A percentile compares a stretch with the other conserved stretches of the same genome.
These are phyloP conservation scores for Macrophomina pseudophaseolina DNA, from an alignment of 2,329 filamentous ascomycete genomes.

Conservation along the genomic window DNA sequence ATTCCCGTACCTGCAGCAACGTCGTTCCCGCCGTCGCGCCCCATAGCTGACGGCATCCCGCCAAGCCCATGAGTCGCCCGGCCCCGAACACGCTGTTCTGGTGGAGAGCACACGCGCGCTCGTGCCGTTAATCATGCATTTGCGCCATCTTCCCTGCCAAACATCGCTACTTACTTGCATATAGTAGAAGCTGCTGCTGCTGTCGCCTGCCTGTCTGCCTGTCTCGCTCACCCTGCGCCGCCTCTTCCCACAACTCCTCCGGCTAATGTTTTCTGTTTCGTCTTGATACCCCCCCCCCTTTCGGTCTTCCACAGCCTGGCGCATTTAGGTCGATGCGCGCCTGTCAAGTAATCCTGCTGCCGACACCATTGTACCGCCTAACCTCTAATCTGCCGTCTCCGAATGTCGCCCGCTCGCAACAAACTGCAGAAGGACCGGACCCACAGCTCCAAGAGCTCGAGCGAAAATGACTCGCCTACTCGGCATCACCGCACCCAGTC, in stretches of 20 bases:
- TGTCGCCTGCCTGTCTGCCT: background rate
- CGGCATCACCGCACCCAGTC: conserved; percentile 17
- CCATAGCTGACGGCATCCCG: conserved; percentile 17
- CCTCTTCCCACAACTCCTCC: background rate
- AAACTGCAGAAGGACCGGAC: conserved; percentile 14
- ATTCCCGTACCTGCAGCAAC: conserved; percentile 22
- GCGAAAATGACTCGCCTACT: conserved; percentile 23
- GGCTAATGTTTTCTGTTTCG: conserved; percentile 4
- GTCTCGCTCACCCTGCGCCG: conserved; percentile 3
- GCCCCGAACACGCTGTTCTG: conserved; percentile 17
- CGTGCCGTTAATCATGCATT: conserved; percentile 22
- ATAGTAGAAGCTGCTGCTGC: conserved; percentile 6
- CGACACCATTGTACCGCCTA: conserved; percentile 8
- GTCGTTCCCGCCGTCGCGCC: conserved; percentile 14
- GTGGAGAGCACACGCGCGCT: conserved; percentile 11
- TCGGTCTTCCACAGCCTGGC: conserved; percentile 3
- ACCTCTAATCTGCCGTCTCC: background rate
- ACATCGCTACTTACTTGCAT: conserved; percentile 25
- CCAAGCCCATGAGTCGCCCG: conserved; percentile 8
- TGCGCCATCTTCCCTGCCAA: conserved; percentile 25
- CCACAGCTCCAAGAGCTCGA: conserved; percentile 10
- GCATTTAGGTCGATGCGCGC: conserved; percentile 4
- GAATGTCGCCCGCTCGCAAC: conserved; percentile 15
- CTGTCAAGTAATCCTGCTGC: background rate
- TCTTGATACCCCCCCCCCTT: conserved; percentile 10